Conservation (phyloP, 352 stramenopile species). For the Pythium periplocum region DNA sequence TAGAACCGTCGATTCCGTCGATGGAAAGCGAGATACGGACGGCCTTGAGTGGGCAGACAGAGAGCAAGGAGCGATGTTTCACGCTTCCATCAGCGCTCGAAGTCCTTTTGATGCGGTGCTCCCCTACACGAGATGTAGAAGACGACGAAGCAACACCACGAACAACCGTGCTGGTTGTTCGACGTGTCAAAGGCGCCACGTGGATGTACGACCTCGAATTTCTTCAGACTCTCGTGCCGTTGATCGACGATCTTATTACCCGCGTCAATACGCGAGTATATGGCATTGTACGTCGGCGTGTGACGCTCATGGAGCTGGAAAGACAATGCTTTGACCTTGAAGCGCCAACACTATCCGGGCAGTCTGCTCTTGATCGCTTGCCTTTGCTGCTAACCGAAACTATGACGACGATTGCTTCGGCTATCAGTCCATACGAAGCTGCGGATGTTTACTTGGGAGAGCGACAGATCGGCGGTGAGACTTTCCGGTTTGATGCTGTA, state of each 20-base stretch:
- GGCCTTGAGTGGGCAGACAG: too few species aligned
- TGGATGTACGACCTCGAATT: constrained; percentile 66
- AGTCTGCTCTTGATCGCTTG: constrained; percentile 14
- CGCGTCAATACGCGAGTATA: constrained; percentile 41
- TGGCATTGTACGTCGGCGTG: constrained; percentile 35
- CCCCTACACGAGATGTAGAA: constrained; percentile 23
- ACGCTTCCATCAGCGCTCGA: constrained; percentile 7
- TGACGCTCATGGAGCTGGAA: constrained; percentile 22
- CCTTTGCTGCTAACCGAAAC: constrained; percentile 18
- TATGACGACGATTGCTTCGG: constrained; percentile 25
- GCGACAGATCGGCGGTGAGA: constrained; percentile 16
- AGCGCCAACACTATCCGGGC: constrained; percentile 8
- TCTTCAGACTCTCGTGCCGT: constrained; percentile 29
- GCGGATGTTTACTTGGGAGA: constrained; percentile 57
- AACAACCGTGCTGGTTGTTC: constrained; percentile 37
- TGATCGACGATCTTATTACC: constrained; percentile 37
- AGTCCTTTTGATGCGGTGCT: constrained; percentile 18
- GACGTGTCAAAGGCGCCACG: constrained; percentile 31
- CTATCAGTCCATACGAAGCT: constrained; percentile 16
- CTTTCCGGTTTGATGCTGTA: constrained; percentile 28
- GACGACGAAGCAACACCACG: constrained; percentile 16
- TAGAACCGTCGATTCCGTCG: too few species aligned
- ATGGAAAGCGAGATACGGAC: too few species aligned
- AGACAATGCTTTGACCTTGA: constrained; percentile 10
- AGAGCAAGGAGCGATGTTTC: too few species aligned